Base-by-base conservation (phyloP, 2,329 filamentous ascomycete genomes). In the Diaporthe helianthi region DNA sequence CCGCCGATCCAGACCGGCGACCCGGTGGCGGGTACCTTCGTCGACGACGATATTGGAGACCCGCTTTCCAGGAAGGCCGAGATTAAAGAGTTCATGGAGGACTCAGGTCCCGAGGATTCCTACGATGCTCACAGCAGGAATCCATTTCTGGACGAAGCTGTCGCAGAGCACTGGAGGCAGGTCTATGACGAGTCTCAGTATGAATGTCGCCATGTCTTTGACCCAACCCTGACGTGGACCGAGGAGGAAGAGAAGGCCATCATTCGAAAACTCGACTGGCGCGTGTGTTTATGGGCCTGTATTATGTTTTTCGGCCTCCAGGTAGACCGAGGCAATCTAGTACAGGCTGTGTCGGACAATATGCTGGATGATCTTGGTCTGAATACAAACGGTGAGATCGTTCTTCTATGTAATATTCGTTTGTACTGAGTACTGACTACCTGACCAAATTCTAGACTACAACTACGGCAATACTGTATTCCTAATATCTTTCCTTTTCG, bases 291-390 rank as follows among this genome's bases (percentile, higher is more conserved):
- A 7, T 82, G 80, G 80, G 80, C 80, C 55, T 88, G 86, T 69
- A 71, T 89, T 38, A 89, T 89, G 77, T 90, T 90, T 75, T 88
- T 89, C 72, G 85, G 85, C 1, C 81, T 90, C 7, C 85, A 90
- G 72, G 80, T 90, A 31, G 87, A 90, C 76, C 81, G 89, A 26
- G 83, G 84, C 33, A 91, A 90, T 73, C 81, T 90, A 15, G 71
- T 73, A 3, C 88, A 89, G 75, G 89, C 87, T 10, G 78, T 88
- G 19, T 86, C 86, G 0, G 88, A 90, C 76, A 89, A 88, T 69
- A 84, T 91, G 78, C 78, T 92, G 5, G 79, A 77, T 72, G 89
- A 89, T 63, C 75, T 84, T n/a, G 74, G 76, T 1, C 72, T 84
- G 67, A 79, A 75, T 22, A 83, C 81, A 0, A 81, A 85, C 75